Percentiles rank a stretch among this genome's conserved stretches.
These are phyloP conservation scores for Poa annua DNA, from an alignment of 176 grass and related monocot species.

Conservation along the genomic window DNA sequence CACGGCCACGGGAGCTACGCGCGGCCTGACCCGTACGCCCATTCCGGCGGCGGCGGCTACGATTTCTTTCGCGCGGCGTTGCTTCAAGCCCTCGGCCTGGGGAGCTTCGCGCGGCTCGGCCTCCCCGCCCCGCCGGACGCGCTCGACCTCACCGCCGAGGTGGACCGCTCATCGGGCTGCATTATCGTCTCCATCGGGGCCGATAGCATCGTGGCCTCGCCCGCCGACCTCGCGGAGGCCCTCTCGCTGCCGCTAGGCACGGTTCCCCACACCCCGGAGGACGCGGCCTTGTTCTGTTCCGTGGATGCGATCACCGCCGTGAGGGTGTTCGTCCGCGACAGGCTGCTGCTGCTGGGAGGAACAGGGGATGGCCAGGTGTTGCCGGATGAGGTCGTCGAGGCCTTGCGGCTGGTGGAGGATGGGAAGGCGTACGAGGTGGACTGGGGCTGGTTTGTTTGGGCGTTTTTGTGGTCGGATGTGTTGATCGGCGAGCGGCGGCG, in stretches of 20 bases:
- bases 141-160: conserved; percentile 30
- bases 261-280: not conserved
- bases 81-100: conserved; percentile 31
- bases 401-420: conserved; percentile 39
- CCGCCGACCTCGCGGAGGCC: conserved; percentile 29
- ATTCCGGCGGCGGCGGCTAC: not conserved
- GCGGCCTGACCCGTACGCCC: not conserved
- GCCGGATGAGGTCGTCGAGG: conserved; percentile 25
- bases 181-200: conserved; percentile 25
- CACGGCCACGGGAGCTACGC: not conserved
- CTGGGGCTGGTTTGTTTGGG: conserved; percentile 46
- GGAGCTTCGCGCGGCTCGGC: conserved; percentile 27
- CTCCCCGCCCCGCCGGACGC: conserved; percentile 16
- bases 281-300: conserved; percentile 17
- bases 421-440: conserved; percentile 44
- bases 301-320: conserved; percentile 46
- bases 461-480: conserved; percentile 27
- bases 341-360: conserved; percentile 38
- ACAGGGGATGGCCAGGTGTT: not conserved
- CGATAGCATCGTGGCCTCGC: not conserved
- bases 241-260: conserved; percentile 19
- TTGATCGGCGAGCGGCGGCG: not conserved
- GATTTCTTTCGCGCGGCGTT: not conserved
- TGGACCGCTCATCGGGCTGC: not conserved
- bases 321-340: conserved; percentile 39